Percentiles rank a stretch among this genome's conserved stretches.
Conservation (phyloP, 371 early-diverging fungal genomes). For the Chytridium lagenaria region DNA sequence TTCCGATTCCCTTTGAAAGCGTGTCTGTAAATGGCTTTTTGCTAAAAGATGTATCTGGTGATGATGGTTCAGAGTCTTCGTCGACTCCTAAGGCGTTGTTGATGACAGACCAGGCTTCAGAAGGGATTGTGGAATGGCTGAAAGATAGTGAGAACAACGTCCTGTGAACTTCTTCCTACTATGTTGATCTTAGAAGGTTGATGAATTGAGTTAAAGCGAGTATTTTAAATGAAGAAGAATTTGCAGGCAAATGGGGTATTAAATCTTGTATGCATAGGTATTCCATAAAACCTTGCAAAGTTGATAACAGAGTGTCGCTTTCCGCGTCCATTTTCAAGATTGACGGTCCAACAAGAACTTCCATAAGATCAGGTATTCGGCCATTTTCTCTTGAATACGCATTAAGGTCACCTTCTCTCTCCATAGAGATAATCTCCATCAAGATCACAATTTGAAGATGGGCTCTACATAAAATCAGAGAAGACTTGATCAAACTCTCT, state of each 20-base stretch:
- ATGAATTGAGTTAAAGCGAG: background rate
- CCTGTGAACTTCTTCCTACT: too few species aligned
- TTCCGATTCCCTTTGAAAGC: background rate
- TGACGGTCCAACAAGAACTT: too few species aligned
- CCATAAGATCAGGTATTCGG: too few species aligned
- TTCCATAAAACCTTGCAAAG: background rate
- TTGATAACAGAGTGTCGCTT: background rate
- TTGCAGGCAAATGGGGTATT: background rate
- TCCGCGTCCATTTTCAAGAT: too few species aligned
- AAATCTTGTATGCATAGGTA: conserved; percentile 15
- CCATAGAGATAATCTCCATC: too few species aligned
- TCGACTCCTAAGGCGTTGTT: background rate
- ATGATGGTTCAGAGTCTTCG: background rate
- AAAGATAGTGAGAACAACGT: background rate
- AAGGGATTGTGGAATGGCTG: background rate
- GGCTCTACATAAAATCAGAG: too few species aligned
- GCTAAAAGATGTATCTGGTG: background rate
- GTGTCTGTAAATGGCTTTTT: background rate
- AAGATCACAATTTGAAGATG: too few species aligned
- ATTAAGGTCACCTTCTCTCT: too few species aligned
- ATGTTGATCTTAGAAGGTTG: background rate
- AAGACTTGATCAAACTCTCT: too few species aligned
- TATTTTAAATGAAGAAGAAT: background rate
- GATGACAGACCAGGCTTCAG: background rate
- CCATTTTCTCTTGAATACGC: too few species aligned